phyloP scores from a whole-genome alignment of 495 filamentous ascomycete genomes.

The Aspergillus leporis region DNA sequence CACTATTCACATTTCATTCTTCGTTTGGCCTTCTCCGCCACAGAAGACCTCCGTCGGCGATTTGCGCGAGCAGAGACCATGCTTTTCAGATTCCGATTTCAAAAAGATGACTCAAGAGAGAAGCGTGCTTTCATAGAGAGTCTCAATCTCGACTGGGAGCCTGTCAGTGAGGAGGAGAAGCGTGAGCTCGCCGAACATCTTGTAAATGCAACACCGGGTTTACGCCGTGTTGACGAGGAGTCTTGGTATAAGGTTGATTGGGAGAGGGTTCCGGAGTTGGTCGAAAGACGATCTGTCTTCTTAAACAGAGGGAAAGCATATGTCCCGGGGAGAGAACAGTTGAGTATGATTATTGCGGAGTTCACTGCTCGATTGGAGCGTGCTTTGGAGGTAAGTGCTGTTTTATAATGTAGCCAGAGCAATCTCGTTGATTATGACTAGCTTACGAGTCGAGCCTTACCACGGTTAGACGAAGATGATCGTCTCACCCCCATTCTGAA shows the following conservation, averaged over 20 bases:
- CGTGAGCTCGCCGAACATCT: constrained; percentile 54
- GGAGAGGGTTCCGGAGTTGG: constrained; percentile 86
- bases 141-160: constrained; percentile 79
- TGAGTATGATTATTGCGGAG: constrained; percentile 84
- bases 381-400: constrained; percentile 67
- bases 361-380: constrained; percentile 77
- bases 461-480: constrained; percentile 94
- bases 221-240: constrained; percentile 69
- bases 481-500: constrained; percentile 90
- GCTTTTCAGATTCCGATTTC: constrained; percentile 81
- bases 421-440: constrained; percentile 34
- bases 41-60: constrained; percentile 86
- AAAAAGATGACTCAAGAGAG: constrained; percentile 68
- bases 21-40: constrained; percentile 86
- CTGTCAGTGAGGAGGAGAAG: constrained; percentile 75
- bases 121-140: constrained; percentile 72
- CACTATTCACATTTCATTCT: constrained; percentile 99
- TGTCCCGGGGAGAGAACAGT: constrained; percentile 82
- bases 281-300: constrained; percentile 76
- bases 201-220: constrained; percentile 48
- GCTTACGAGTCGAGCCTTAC: constrained; percentile 85
- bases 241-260: constrained; percentile 95
- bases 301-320: constrained; percentile 83
- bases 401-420: background rate
- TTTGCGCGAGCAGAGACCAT: constrained; percentile 85